Evolutionary conservation across 1,139 yeast genomes (phyloP).

Genomic region (Blastobotrys arbuscula): DNA sequence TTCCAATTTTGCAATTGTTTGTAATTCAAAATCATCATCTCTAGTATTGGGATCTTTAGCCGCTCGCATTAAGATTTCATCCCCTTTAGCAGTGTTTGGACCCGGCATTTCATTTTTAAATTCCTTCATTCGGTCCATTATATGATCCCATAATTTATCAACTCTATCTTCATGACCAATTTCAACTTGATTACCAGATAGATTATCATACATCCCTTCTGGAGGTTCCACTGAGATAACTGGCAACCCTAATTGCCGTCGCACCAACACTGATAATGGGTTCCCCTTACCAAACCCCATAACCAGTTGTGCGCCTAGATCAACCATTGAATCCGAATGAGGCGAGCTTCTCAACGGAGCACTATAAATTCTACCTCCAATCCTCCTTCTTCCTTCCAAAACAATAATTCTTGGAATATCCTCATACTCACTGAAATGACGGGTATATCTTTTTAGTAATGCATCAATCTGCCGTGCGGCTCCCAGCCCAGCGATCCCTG

Average conservation of each 20-base stretch:
- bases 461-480: conserved; percentile 41
- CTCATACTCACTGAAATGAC: conserved; percentile 34
- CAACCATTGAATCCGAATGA: conserved; percentile 29
- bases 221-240: conserved; percentile 34
- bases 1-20: conserved; percentile 34
- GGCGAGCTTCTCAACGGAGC: conserved; percentile 31
- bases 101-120: conserved; percentile 33
- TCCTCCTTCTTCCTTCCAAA: conserved; percentile 38
- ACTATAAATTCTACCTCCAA: conserved; percentile 42
- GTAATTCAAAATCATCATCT: conserved; percentile 29
- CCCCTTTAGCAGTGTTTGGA: conserved; percentile 37
- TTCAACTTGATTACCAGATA: conserved; percentile 29
- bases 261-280: conserved; percentile 37
- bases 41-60: conserved; percentile 33
- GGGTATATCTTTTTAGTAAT: conserved; percentile 34
- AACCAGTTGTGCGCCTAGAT: conserved; percentile 40
- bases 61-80: conserved; percentile 33
- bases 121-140: conserved; percentile 35
- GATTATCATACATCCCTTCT: conserved; percentile 31
- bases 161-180: conserved; percentile 32
- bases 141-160: conserved; percentile 34
- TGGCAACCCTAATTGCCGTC: conserved; percentile 40
- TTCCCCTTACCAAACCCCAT: conserved; percentile 41
- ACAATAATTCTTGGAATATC: conserved; percentile 38
- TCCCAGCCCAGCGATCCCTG: conserved; percentile 41